A percentile compares a stretch with the other conserved stretches of the same genome.
phyloP scores from a whole-genome alignment of 192 early-diverging fungal genomes.

The Rhizoclosmatium globosum region DNA sequence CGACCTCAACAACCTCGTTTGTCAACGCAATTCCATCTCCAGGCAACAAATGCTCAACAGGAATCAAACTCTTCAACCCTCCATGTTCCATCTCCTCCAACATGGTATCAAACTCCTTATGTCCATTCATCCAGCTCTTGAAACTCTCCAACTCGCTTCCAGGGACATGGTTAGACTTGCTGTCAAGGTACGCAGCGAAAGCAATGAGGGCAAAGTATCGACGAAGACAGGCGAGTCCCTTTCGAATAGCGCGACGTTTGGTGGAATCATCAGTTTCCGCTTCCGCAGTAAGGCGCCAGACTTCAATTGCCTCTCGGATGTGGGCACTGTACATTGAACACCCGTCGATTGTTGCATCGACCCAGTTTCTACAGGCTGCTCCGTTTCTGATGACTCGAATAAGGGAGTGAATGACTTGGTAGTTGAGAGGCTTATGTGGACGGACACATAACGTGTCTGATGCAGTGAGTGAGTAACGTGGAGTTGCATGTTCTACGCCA shows the following conservation, averaged over 20 bases:
- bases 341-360: constrained; percentile 64
- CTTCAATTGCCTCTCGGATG: constrained; percentile 65
- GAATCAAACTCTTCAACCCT: constrained; percentile 39
- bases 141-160: constrained; percentile 52
- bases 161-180: constrained; percentile 34
- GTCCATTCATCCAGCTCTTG: constrained; percentile 60
- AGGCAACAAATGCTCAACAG: constrained; percentile 52
- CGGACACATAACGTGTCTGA: background rate
- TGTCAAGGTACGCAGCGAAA: constrained; percentile 66
- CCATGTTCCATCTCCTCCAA: constrained; percentile 51
- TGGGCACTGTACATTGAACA: constrained; percentile 56
- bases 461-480: background rate
- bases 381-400: constrained; percentile 69
- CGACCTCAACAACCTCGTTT: constrained; percentile 63
- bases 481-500: background rate
- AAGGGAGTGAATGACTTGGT: constrained; percentile 65
- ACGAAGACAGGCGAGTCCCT: constrained; percentile 45
- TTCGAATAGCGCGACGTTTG: constrained; percentile 33
- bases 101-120: constrained; percentile 62
- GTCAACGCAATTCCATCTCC: constrained; percentile 70
- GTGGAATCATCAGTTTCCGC: constrained; percentile 37
- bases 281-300: constrained; percentile 48
- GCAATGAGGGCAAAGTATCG: constrained; percentile 67
- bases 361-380: constrained; percentile 60
- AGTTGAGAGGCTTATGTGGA: constrained; percentile 48